Conservation (phyloP, 2,329 filamentous ascomycete genomes). For the Whalleya microplaca region DNA sequence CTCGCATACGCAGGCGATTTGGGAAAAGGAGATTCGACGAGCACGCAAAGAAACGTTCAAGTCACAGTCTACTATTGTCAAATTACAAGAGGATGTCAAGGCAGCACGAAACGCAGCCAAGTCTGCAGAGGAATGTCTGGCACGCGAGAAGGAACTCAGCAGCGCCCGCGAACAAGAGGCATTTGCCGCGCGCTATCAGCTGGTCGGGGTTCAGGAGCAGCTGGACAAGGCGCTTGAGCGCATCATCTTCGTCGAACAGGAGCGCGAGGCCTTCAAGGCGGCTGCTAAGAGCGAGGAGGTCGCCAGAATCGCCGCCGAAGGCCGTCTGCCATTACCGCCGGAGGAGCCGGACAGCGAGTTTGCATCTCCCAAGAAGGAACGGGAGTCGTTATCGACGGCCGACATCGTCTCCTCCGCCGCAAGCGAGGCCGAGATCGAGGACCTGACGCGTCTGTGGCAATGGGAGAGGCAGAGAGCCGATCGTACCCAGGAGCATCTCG, state of each 20-base stretch:
- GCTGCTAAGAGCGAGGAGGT: constrained; percentile 75
- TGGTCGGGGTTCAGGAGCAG: constrained; percentile 69
- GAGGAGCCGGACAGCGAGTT: constrained; percentile 62
- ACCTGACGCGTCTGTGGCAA: constrained; percentile 54
- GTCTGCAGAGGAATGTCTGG: constrained; percentile 60
- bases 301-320: constrained; percentile 72
- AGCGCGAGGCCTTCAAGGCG: constrained; percentile 74
- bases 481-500: constrained; percentile 71
- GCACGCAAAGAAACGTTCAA: constrained; percentile 76
- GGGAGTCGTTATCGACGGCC: constrained; percentile 51
- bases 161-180: constrained; percentile 69
- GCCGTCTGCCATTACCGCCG: constrained; percentile 66
- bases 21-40: constrained; percentile 75
- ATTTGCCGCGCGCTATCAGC: constrained; percentile 67
- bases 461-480: constrained; percentile 68
- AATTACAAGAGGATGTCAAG: constrained; percentile 76
- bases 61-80: constrained; percentile 69
- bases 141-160: constrained; percentile 65
- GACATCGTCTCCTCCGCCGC: constrained; percentile 59
- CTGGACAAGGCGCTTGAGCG: constrained; percentile 65
- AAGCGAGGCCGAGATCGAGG: constrained; percentile 62
- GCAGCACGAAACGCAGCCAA: constrained; percentile 58
- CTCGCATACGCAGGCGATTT: constrained; percentile 66
- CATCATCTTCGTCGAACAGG: constrained; percentile 69
- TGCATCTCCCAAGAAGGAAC: constrained; percentile 61